These are phyloP conservation scores for Acmispon strigosus DNA, from an alignment of 306 rosid genomes.

Conservation along the genomic window DNA sequence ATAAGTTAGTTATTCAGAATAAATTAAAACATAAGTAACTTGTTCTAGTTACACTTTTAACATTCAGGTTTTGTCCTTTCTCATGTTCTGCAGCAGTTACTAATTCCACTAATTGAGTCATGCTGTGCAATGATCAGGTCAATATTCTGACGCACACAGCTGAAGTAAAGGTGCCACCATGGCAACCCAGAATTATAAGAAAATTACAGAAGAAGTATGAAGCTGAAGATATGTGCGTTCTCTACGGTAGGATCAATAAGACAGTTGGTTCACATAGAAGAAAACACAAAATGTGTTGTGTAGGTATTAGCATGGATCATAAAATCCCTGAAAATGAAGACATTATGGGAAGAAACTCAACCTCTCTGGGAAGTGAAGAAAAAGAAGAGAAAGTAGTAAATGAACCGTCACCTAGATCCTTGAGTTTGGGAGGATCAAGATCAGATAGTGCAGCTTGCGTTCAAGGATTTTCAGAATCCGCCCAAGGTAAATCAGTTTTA, in stretches of 20 bases:
- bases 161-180: constrained; percentile 36
- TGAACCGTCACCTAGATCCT: constrained; percentile 7
- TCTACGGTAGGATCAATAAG: constrained; percentile 15
- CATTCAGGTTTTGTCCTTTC: background rate
- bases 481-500: background rate
- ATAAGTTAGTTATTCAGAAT: background rate
- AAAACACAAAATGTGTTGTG: background rate
- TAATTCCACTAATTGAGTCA: constrained; percentile 14
- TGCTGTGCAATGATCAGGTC: constrained; percentile 38
- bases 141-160: constrained; percentile 53
- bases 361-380: constrained; percentile 14
- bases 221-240: constrained; percentile 30
- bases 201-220: constrained; percentile 34
- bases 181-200: constrained; percentile 32
- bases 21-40: background rate
- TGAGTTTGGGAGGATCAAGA: background rate
- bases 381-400: constrained; percentile 14
- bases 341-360: constrained; percentile 3
- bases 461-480: background rate
- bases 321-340: constrained; percentile 14
- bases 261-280: background rate
- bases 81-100: background rate
- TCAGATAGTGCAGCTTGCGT: constrained; percentile 5
- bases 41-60: background rate
- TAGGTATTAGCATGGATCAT: constrained; percentile 5